Conservation (phyloP, 306 rosid genomes). For the Cicer arietinum region DNA sequence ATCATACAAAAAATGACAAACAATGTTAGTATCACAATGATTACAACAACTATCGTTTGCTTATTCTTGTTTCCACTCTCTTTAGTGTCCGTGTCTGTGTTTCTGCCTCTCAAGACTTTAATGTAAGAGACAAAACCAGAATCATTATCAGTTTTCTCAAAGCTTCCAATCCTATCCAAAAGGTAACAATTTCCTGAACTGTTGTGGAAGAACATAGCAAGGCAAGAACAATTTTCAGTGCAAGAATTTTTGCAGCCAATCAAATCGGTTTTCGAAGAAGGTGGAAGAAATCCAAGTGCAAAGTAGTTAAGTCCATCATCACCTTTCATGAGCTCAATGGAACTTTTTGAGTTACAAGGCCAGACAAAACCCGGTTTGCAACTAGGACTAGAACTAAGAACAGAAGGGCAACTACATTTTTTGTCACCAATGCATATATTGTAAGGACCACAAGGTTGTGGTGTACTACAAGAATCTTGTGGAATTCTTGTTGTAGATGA, state of each 20-base stretch:
- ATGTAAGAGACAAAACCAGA: constrained; percentile 70
- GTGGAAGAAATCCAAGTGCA: constrained; percentile 66
- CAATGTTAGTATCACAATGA: constrained; percentile 58
- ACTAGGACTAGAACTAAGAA: constrained; percentile 50
- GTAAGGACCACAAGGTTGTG: constrained; percentile 76
- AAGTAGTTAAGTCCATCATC: constrained; percentile 71
- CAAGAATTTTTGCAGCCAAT: constrained; percentile 69
- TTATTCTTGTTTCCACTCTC: constrained; percentile 47
- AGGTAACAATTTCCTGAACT: constrained; percentile 73
- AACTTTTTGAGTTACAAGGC: constrained; percentile 51
- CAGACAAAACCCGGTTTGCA: constrained; percentile 68
- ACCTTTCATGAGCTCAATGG: constrained; percentile 53
- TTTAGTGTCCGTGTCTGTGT: background rate
- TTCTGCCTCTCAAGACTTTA: constrained; percentile 55
- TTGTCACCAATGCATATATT: constrained; percentile 52
- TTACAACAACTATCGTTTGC: constrained; percentile 55
- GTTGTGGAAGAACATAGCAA: constrained; percentile 76
- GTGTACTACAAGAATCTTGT: constrained; percentile 64
- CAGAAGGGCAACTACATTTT: constrained; percentile 79
- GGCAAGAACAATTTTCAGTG: constrained; percentile 73
- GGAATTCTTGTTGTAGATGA: constrained; percentile 63
- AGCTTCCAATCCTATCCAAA: constrained; percentile 74
- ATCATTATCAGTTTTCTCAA: constrained; percentile 50
- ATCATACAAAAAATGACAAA: constrained; percentile 57
- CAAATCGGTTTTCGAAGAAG: constrained; percentile 64